phyloP scores from a whole-genome alignment of 768 basidiomycete species.

The Kwoniella shandongensis region DNA sequence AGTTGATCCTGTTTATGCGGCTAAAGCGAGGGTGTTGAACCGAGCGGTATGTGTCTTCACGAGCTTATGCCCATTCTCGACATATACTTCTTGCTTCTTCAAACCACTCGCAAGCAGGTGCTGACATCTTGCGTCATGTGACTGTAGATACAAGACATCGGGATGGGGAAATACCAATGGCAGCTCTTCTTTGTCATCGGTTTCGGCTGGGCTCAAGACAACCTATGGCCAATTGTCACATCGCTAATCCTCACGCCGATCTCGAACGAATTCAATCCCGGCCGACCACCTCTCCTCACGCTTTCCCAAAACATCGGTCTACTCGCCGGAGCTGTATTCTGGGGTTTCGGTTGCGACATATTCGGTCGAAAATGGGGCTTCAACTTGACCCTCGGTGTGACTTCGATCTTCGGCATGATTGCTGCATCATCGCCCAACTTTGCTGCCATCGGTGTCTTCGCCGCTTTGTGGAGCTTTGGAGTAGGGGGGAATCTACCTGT shows the following conservation, averaged over 20 bases:
- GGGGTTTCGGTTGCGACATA: slow-evolving; percentile 36
- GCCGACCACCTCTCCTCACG: slow-evolving; percentile 64
- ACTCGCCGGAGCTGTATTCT: slow-evolving; percentile 56
- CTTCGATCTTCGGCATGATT: slow-evolving; percentile 65
- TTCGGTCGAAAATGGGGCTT: slow-evolving; percentile 60
- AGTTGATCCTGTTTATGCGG: slow-evolving; percentile 39
- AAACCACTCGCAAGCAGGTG: neutral
- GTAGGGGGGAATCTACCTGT: slow-evolving; percentile 71
- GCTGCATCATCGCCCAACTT: slow-evolving; percentile 66
- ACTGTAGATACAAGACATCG: slow-evolving; percentile 40
- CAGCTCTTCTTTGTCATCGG: slow-evolving; percentile 39
- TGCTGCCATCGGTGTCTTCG: slow-evolving; percentile 58
- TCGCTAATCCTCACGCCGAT: slow-evolving; percentile 67
- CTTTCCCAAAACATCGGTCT: slow-evolving; percentile 72
- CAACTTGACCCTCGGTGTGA: slow-evolving; percentile 69
- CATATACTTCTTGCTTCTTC: neutral
- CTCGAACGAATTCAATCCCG: slow-evolving; percentile 63
- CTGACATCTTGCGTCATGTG: neutral
- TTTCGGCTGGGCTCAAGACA: slow-evolving; percentile 45
- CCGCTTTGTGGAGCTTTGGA: slow-evolving; percentile 51
- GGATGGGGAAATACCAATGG: slow-evolving; percentile 45
- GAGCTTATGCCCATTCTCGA: neutral
- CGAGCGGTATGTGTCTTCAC: slow-evolving; percentile 14
- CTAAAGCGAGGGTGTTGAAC: slow-evolving; percentile 38
- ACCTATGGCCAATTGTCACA: slow-evolving; percentile 60